phyloP scores from a whole-genome alignment of 257 asterid genomes.

The Petunia axillaris region DNA sequence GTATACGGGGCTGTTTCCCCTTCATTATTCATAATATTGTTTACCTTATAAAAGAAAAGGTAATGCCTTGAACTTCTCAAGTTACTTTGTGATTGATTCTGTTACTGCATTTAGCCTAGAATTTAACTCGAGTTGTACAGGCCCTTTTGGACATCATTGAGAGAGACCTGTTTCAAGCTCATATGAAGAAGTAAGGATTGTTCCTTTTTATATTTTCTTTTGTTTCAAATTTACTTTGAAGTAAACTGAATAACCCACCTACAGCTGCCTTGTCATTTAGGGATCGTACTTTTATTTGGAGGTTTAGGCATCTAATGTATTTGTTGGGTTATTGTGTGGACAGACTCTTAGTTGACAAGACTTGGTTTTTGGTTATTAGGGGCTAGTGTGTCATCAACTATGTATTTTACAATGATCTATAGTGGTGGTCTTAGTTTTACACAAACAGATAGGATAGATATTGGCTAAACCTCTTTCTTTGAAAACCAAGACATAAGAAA shows the following conservation, averaged over 20 bases:
- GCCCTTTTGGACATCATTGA: slow-evolving; percentile 92
- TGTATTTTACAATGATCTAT: neutral
- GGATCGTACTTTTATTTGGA: neutral
- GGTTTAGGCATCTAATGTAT: neutral
- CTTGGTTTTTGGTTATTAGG: neutral
- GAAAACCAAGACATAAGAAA: neutral
- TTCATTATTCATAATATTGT: too few relatives aligned
- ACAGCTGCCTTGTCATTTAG: neutral
- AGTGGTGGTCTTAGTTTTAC: neutral
- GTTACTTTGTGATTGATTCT: slow-evolving; percentile 27
- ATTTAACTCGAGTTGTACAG: slow-evolving; percentile 48
- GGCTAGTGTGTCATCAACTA: neutral
- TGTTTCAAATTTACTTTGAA: neutral
- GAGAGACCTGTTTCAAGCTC: slow-evolving; percentile 81
- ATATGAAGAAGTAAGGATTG: slow-evolving; percentile 80
- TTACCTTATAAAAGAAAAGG: slow-evolving; percentile 40
- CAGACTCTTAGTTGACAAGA: neutral
- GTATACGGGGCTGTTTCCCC: too few relatives aligned
- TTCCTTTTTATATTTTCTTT: slow-evolving; percentile 10
- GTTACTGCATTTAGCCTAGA: slow-evolving; percentile 20
- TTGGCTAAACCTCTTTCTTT: neutral
- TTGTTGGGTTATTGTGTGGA: slow-evolving; percentile 12
- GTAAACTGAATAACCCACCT: neutral
- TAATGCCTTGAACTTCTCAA: slow-evolving; percentile 35
- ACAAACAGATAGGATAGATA: neutral